Conservation (phyloP, 2,329 filamentous ascomycete genomes). For the Colletotrichum sp. region DNA sequence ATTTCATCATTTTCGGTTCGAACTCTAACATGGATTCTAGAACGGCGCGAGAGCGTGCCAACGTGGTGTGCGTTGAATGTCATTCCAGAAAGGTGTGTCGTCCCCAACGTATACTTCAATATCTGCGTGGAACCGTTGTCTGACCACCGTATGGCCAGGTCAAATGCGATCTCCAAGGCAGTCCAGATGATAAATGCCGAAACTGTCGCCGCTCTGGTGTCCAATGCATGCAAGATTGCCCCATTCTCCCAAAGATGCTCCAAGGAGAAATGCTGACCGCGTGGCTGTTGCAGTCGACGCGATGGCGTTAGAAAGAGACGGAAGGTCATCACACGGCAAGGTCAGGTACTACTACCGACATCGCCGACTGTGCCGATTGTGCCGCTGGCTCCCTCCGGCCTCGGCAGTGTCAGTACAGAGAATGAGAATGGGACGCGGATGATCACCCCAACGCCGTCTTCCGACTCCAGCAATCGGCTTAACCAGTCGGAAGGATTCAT, state of each 20-base stretch:
- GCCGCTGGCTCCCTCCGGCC: background rate
- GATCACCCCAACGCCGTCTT: background rate
- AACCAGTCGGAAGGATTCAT: background rate
- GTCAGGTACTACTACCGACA: background rate
- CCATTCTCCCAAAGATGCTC: background rate
- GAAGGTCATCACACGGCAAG: background rate
- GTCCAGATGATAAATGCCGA: background rate
- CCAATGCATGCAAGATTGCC: background rate
- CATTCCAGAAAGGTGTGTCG: background rate
- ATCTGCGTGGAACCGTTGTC: background rate
- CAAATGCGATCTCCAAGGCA: background rate
- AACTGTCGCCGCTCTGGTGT: background rate
- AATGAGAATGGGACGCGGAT: background rate
- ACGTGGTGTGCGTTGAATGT: background rate
- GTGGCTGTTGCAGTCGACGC: background rate
- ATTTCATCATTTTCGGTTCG: fast-evolving
- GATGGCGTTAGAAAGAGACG: background rate
- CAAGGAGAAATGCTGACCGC: background rate
- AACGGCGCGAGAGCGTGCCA: background rate
- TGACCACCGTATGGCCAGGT: background rate
- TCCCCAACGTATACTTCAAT: background rate
- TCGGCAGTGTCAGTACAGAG: background rate
- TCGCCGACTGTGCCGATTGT: background rate
- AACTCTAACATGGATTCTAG: background rate
- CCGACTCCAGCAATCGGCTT: background rate